phyloP scores from a whole-genome alignment of 2,329 filamentous ascomycete species.

The Colletotrichum sansevieriae region DNA sequence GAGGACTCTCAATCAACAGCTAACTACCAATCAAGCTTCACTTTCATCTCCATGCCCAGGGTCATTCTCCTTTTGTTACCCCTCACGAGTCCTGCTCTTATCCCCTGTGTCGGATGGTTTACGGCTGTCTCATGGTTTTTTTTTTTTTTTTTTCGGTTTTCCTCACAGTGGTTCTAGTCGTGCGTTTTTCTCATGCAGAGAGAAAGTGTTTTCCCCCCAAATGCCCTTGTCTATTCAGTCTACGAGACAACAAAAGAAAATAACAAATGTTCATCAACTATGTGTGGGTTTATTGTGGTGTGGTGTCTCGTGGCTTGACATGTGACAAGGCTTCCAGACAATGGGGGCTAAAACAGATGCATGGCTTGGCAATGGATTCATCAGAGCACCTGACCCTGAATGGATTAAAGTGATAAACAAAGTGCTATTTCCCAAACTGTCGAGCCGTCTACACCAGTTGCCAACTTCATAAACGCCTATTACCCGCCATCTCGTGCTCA shows the following conservation, averaged over 20 bases:
- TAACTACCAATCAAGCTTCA: conserved; percentile 31
- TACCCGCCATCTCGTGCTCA: conserved; percentile 14
- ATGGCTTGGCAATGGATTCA: too few relatives aligned
- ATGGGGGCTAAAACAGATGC: too few relatives aligned
- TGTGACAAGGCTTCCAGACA: not conserved
- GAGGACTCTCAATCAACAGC: conserved; percentile 32
- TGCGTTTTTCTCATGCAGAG: conserved; percentile 38
- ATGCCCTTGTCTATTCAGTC: conserved; percentile 43
- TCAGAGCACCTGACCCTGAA: not conserved
- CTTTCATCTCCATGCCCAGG: conserved; percentile 31
- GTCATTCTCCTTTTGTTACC: conserved; percentile 34
- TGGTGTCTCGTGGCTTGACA: not conserved
- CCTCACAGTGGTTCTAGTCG: conserved; percentile 40
- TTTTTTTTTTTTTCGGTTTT: conserved; percentile 43
- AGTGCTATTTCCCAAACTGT: conserved; percentile 27
- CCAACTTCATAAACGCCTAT: conserved; percentile 10
- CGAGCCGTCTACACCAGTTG: not conserved
- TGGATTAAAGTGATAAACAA: conserved; percentile 2
- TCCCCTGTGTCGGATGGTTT: conserved; percentile 42
- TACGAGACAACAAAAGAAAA: conserved; percentile 42
- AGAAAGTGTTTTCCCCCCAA: conserved; percentile 38
- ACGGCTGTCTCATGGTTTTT: conserved; percentile 42
- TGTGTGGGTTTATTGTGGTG: not conserved
- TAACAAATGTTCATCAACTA: conserved; percentile 42
- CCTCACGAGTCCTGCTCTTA: conserved; percentile 34